Conservation (phyloP, 1,284 basidiomycete genomes). For the Anthracocystis walkeri region DNA sequence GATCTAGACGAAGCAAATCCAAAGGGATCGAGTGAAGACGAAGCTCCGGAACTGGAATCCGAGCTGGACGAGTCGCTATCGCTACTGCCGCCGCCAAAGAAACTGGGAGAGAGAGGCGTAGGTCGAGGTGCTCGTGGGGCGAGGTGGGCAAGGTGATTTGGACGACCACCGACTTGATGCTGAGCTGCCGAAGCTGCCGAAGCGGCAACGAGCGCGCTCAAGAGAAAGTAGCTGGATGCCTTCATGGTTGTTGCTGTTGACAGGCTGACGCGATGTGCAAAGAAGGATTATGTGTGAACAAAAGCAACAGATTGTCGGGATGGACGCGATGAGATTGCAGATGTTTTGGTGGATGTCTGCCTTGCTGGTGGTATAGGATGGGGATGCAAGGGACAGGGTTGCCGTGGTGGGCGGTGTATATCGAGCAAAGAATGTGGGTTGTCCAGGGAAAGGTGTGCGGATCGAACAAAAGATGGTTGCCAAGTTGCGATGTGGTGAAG, state of each 20-base stretch:
- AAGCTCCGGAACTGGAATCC: slow-evolving; percentile 10
- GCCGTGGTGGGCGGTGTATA: slow-evolving; percentile 8
- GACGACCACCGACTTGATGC: slow-evolving; percentile 19
- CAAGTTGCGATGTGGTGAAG: not conserved
- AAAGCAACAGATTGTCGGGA: no score
- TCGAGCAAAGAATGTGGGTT: slow-evolving; percentile 12
- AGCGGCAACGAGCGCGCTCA: slow-evolving; percentile 34
- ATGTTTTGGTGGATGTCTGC: not conserved
- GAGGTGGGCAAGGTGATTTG: slow-evolving; percentile 25
- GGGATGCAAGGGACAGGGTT: not conserved
- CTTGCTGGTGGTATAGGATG: not conserved
- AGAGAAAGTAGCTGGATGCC: slow-evolving; percentile 24
- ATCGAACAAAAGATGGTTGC: not conserved
- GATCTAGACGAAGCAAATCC: slow-evolving; percentile 14
- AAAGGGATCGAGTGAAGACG: slow-evolving; percentile 21
- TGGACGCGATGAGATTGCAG: not conserved
- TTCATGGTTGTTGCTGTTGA: slow-evolving; percentile 17
- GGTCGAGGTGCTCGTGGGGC: slow-evolving; percentile 19
- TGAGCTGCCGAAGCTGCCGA: slow-evolving; percentile 28
- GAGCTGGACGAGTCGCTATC: slow-evolving; percentile 7
- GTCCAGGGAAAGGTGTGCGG: not conserved
- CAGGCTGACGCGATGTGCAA: not conserved
- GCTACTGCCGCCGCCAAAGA: slow-evolving; percentile 7
- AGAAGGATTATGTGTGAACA: not conserved
- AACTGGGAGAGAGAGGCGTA: slow-evolving; percentile 1